These are phyloP conservation scores for Claviceps pazoutovae DNA, from an alignment of 2,329 filamentous ascomycete species.

Conservation along the genomic window DNA sequence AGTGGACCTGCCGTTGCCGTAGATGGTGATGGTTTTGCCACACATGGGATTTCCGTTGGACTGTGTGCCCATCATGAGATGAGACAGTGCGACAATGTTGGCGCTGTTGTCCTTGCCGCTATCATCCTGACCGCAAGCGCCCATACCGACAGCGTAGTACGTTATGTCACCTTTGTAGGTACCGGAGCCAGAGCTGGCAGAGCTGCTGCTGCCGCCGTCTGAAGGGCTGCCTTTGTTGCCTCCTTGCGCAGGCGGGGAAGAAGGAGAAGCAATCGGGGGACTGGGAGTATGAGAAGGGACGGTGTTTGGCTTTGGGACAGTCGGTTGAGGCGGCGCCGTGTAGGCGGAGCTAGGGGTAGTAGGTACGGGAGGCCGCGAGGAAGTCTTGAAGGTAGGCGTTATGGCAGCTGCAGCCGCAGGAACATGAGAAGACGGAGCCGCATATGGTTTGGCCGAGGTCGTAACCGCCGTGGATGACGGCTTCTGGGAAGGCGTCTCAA, in stretches of 20 bases:
- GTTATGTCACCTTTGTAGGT: conserved; percentile 51
- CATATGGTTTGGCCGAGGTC: background rate
- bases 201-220: conserved; percentile 4
- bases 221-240: background rate
- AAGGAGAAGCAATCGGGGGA: conserved; percentile 6
- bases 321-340: conserved; percentile 6
- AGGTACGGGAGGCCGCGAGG: conserved; percentile 5
- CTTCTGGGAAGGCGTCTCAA: conserved; percentile 11
- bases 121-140: conserved; percentile 53
- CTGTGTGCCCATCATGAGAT: conserved; percentile 44
- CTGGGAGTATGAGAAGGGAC: conserved; percentile 7
- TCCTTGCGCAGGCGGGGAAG: conserved; percentile 7
- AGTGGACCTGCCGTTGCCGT: conserved; percentile 41
- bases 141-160: conserved; percentile 56
- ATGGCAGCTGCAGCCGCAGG: conserved; percentile 13
- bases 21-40: conserved; percentile 52
- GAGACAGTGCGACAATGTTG: conserved; percentile 56
- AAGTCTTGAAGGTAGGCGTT: conserved; percentile 14
- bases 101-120: conserved; percentile 37
- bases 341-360: conserved; percentile 6
- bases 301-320: conserved; percentile 2
- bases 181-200: conserved; percentile 11
- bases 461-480: conserved; percentile 9
- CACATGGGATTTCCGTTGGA: conserved; percentile 61
- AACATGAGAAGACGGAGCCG: conserved; percentile 9